A percentile compares a stretch with the other conserved stretches of the same genome.
These are phyloP conservation scores for Lycium barbarum DNA, from an alignment of 257 asterid genomes.

Conservation along the genomic window DNA sequence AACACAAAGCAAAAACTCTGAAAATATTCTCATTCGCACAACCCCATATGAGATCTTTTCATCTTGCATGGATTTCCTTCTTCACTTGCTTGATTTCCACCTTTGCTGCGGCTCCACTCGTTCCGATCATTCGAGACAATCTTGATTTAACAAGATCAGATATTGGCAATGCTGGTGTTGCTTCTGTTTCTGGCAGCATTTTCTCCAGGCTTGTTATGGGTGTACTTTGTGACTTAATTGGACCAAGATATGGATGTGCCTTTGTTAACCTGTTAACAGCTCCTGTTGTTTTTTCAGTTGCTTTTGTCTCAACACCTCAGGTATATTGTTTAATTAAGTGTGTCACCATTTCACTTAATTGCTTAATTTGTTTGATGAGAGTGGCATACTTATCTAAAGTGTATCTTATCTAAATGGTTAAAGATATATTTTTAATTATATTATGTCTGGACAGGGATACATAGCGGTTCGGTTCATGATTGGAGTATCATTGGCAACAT, in stretches of 20 bases:
- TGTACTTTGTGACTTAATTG: slow-evolving; percentile 24
- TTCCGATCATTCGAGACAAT: slow-evolving; percentile 26
- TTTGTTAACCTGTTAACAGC: slow-evolving; percentile 27
- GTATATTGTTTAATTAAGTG: background rate
- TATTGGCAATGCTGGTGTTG: slow-evolving; percentile 32
- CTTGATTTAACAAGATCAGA: slow-evolving; percentile 30
- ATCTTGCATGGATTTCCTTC: slow-evolving; percentile 32
- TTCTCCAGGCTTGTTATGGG: slow-evolving; percentile 32
- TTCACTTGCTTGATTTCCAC: slow-evolving; percentile 28
- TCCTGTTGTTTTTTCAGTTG: slow-evolving; percentile 29
- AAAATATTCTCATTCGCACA: slow-evolving; percentile 33
- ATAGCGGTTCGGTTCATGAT: slow-evolving; percentile 32
- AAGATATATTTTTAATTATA: background rate
- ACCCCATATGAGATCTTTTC: slow-evolving; percentile 35
- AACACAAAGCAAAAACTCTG: slow-evolving; percentile 28
- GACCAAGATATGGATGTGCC: slow-evolving; percentile 32
- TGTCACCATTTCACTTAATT: background rate
- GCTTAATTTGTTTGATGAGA: background rate
- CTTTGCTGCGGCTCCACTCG: slow-evolving; percentile 29
- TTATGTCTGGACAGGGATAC: slow-evolving; percentile 3
- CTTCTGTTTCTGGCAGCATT: slow-evolving; percentile 35
- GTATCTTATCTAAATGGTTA: background rate
- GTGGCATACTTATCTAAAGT: background rate
- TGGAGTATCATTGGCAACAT: slow-evolving; percentile 31
- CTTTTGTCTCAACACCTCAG: slow-evolving; percentile 29